Evolutionary conservation across 2,329 filamentous ascomycete genomes (phyloP), one percentile per base, ranked within the genome.

Genomic region (Neodidymelliopsis sp.): DNA sequence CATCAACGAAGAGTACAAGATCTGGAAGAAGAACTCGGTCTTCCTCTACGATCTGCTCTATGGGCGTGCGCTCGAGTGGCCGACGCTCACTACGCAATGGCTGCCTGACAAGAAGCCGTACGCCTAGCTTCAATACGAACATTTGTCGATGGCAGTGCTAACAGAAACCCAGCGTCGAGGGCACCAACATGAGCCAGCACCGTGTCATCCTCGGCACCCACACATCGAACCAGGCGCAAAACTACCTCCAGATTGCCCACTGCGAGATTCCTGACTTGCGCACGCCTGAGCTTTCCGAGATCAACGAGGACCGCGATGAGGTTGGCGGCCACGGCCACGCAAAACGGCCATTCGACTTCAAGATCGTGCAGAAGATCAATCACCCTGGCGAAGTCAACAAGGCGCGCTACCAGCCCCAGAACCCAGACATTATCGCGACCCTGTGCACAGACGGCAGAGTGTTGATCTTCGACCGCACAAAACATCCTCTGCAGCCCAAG

Each of bases 1-100:
- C 53, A 91, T 97, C 76, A 97, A 97, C 64, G 94, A 99, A 79
- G 94, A 99, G 74, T 99, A 99, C 84, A 99, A 99, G 75, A 97
- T 93, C 60, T 99, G 94, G 94, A 99, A 99, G 82, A 99, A 99
- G 81, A 99, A 99, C 76, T 91, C 90, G 59, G 92, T 94, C 3
- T 97, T 97, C 70, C 88, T 99, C 64, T 99, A 99, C 74, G 94
- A 99, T 73, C 90, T 97, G 85, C 94, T 99, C 59, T 82, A 97
- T 57, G 92, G 86, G 66, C 96, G 91, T 58, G 95, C 95, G 29
- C 80, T 99, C 49, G 92, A 96, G 70, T 99, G 94, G 94, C 94
- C 94, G 11, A 97, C 94, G 3, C 84, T 99, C 55, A 97, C 94
- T 19, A 92, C 92, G 2, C 94, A 99, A 78, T 99, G 95, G 95